Evolutionary conservation across 441 rosid genomes (phyloP), one percentile per base, ranked within the genome.

Genomic region (Mallotus japonicus): DNA sequence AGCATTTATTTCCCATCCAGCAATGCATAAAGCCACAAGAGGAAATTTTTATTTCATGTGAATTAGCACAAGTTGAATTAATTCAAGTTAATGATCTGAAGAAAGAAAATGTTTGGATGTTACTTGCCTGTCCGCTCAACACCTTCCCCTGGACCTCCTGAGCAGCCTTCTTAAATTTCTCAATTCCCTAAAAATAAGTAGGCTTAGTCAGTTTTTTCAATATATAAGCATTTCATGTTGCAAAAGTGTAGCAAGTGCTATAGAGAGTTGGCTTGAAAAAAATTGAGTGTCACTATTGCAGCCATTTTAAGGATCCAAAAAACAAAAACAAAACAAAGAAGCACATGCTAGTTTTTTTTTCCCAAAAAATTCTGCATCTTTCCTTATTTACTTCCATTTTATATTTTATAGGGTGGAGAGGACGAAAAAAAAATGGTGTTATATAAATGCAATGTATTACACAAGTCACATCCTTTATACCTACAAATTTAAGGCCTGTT

Each of bases 81-180:
- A 51, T 40, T 14, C 44, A 67, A 34, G 17, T 59, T 67, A 37
- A 49, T 32, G 42, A 40, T n/a, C 0, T 4, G 8, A 53, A 34
- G 6, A 71, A 28, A 65, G 16, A 15, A 42, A 17, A 13, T 34
- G 73, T 37, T 3, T 17, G 69, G 59, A 66, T 40, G 68, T n/a
- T 50, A 56, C 79, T 72, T 81, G 82, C 97, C 89, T 92, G 89
- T 73, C 98, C 98, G 78, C 91, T 87, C 76, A 93, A 85, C 67
- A 74, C 80, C 65, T 83, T 89, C 71, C 97, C 97, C 75, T 85
- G 79, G 71, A 96, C 88, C 76, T 90, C 93, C 81, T 88, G 90
- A 69, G 87, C 92, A 71, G 96, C 96, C 83, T 92, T 96, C 84
- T 86, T 88, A 86, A 96, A 96, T 78, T 85, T 96, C 81, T 93